Percentiles rank a stretch among this genome's conserved stretches.
phyloP scores from a whole-genome alignment of 352 stramenopile genomes.

The Hyphochytrium catenoides region DNA sequence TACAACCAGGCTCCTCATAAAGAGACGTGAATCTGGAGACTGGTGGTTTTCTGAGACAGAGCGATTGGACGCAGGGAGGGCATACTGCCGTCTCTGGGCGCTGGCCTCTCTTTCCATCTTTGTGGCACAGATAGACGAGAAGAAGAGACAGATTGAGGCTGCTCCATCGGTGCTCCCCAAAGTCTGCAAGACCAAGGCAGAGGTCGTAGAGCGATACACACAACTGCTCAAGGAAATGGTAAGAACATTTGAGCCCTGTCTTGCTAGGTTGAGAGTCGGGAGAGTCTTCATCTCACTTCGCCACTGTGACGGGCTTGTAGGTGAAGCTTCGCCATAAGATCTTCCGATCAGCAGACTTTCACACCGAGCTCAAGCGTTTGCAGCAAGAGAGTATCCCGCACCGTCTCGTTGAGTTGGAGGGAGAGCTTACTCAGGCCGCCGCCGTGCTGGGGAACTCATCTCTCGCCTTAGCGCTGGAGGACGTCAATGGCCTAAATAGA shows the following conservation, averaged over 20 bases:
- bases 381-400: conserved; percentile 30
- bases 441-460: conserved; percentile 26
- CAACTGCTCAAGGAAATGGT: conserved; percentile 48
- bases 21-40: conserved; percentile 58
- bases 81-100: conserved; percentile 42
- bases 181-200: conserved; percentile 38
- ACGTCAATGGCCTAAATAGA: conserved; percentile 32
- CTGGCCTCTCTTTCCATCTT: conserved; percentile 50
- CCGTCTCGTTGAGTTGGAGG: conserved; percentile 32
- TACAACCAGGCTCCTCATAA: conserved; percentile 53
- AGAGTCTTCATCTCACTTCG: neutral
- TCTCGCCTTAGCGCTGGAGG: conserved; percentile 46
- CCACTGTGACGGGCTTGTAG: neutral
- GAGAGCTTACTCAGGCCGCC: conserved; percentile 30
- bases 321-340: conserved; percentile 65
- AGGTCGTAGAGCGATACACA: conserved; percentile 59
- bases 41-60: conserved; percentile 59
- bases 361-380: conserved; percentile 23
- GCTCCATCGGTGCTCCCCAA: conserved; percentile 29
- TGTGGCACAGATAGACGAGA: conserved; percentile 35
- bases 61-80: conserved; percentile 36
- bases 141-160: conserved; percentile 36
- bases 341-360: conserved; percentile 43
- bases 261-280: too few relatives aligned
- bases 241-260: neutral